Evolutionary conservation across 441 rosid species (phyloP), one percentile per base, ranked within the genome.

Genomic region (Pelargonium fulgidum): DNA sequence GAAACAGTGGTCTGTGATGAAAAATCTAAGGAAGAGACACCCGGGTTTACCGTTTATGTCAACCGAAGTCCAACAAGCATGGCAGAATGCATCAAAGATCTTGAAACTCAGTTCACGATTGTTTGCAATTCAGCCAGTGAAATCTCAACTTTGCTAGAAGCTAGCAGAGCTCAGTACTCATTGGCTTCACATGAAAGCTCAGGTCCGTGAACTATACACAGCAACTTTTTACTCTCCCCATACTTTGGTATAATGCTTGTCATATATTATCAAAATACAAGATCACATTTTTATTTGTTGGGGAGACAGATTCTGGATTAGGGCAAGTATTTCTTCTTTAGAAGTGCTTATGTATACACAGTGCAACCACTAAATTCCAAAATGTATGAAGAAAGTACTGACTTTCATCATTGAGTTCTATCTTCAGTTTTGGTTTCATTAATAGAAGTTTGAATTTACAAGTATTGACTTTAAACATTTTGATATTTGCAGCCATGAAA

Each of bases 71-170:
- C 97, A 71, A 94, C 98, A 10, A 94, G 89, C 78, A 89, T 94
- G 96, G 81, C 89, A 58, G 98, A 94, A 81, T 97, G 90, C 64
- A 82, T 94, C 73, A 90, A 85, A 79, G 99, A 94, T 78, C 93
- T 94, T 58, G 96, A 90, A 75, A 84, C 86, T 58, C 97, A 87
- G 77, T 94, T 92, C 79, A 76, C 63, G n/a, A 72, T 78, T 9
- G 86, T 85, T 71, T 92, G 93, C 50, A 74, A 81, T 39, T 83
- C 87, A 52, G 98, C 97, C 63, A 89, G 79, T 39, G 96, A 85
- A 69, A 96, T 94, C 66, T 90, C 98, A 0, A 81, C 80, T 24
- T 64, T 94, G 62, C 79, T 94, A 76, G 98, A 94, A 82, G 92
- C 95, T 68, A 80, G 88, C 75, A 85, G 81, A 81, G 91, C 91